Evolutionary conservation across 768 basidiomycete species (phyloP).

Genomic region (Favolaschia claudopus): DNA sequence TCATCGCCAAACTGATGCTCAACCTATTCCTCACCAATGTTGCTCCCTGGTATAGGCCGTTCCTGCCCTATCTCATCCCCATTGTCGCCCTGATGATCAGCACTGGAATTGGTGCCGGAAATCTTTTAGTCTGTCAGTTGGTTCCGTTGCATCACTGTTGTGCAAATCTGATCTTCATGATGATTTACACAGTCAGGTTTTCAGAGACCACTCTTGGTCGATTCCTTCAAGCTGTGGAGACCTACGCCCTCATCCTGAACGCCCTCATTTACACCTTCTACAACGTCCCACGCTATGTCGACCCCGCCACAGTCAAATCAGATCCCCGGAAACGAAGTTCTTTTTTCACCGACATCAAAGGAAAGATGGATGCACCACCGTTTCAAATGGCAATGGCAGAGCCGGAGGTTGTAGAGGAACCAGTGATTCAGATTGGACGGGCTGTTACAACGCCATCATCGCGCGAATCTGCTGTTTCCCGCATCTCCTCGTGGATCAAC

Average conservation of each 20-base stretch:
- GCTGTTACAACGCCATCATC: constrained; percentile 17
- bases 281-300: constrained; percentile 18
- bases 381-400: constrained; percentile 25
- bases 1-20: constrained; percentile 68
- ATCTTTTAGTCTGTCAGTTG: constrained; percentile 64
- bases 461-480: constrained; percentile 30
- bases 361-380: constrained; percentile 33
- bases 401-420: constrained; percentile 13
- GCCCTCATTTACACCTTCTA: constrained; percentile 57
- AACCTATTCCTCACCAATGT: constrained; percentile 59
- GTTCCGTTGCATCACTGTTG: not conserved
- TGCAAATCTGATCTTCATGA: not conserved
- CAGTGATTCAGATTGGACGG: constrained; percentile 11
- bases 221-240: constrained; percentile 66
- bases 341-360: constrained; percentile 24
- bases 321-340: constrained; percentile 18
- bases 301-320: constrained; percentile 1
- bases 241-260: constrained; percentile 69
- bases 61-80: constrained; percentile 56
- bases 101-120: constrained; percentile 60
- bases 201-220: constrained; percentile 76
- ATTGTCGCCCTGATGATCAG: constrained; percentile 61
- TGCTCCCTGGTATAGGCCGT: constrained; percentile 48
- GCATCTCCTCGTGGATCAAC: constrained; percentile 50
- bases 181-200: constrained; percentile 58